Conservation (phyloP, 2,329 filamentous ascomycete genomes). For the Juglanconis oblonga region DNA sequence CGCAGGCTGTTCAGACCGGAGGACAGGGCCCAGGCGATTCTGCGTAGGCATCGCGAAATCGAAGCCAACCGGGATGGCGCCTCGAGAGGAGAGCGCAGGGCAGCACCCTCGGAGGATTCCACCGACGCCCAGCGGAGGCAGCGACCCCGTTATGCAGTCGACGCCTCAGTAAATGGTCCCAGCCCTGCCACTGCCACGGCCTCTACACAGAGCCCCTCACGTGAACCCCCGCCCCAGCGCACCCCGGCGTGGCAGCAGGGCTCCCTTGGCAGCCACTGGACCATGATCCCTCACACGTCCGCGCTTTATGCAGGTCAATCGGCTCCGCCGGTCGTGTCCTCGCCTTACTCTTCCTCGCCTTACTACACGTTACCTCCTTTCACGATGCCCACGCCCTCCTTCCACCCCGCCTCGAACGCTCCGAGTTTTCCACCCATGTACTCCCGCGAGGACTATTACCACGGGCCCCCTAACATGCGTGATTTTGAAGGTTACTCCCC, state of each 20-base stretch:
- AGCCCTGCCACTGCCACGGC: background rate
- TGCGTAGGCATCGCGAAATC: background rate
- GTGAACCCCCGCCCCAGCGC: background rate
- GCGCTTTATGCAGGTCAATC: background rate
- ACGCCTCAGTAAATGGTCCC: background rate
- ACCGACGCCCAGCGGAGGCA: constrained; percentile 29
- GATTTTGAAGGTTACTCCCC: background rate
- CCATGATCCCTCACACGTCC: background rate
- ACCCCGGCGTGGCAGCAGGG: background rate
- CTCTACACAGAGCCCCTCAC: background rate
- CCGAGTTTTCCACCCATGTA: background rate
- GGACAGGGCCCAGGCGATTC: background rate
- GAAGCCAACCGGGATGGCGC: background rate
- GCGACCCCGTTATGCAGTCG: constrained; percentile 23
- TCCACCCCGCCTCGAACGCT: background rate
- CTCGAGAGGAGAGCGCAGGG: constrained; percentile 18
- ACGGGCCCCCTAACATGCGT: background rate
- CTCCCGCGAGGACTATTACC: background rate
- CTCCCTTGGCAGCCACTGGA: background rate
- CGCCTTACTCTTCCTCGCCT: background rate
- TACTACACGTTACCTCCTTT: background rate
- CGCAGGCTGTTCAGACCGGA: background rate
- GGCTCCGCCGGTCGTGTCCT: too few species aligned
- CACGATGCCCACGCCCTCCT: background rate
- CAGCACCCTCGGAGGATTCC: constrained; percentile 25